phyloP scores from a whole-genome alignment of 148 eudicot genomes.

The Camellia granthamiana region DNA sequence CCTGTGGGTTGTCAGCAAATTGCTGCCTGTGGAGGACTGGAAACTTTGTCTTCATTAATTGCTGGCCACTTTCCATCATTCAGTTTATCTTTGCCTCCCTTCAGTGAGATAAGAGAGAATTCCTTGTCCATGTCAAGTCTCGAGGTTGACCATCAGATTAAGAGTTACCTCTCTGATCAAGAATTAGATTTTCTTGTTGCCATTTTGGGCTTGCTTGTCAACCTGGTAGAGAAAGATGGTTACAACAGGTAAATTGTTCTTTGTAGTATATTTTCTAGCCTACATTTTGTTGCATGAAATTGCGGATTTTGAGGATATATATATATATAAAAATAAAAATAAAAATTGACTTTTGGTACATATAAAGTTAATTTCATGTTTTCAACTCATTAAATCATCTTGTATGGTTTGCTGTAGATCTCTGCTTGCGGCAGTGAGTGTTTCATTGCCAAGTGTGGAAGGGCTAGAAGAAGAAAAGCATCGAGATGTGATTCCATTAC shows the following conservation, averaged over 20 bases:
- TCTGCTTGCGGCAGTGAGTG: constrained; percentile 64
- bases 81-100: constrained; percentile 29
- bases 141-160: constrained; percentile 43
- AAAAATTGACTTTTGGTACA: no score
- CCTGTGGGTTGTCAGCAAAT: constrained; percentile 84
- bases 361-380: not conserved
- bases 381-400: constrained; percentile 3
- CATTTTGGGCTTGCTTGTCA: constrained; percentile 89
- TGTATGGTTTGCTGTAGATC: constrained; percentile 50
- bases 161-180: constrained; percentile 62
- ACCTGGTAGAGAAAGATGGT: constrained; percentile 86
- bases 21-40: constrained; percentile 86
- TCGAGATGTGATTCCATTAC: constrained; percentile 59
- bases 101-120: constrained; percentile 28
- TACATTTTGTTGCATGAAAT: not conserved
- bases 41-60: constrained; percentile 73
- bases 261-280: not conserved
- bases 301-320: not conserved
- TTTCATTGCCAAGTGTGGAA: constrained; percentile 45
- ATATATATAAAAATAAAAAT: not conserved
- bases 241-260: constrained; percentile 53
- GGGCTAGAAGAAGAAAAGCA: constrained; percentile 35
- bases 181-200: constrained; percentile 91
- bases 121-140: constrained; percentile 28
- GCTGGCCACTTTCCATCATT: constrained; percentile 79